A percentile compares a stretch with the other conserved stretches of the same genome.
Evolutionary conservation across 768 basidiomycete species (phyloP).

Genomic region (Trametes maxima): DNA sequence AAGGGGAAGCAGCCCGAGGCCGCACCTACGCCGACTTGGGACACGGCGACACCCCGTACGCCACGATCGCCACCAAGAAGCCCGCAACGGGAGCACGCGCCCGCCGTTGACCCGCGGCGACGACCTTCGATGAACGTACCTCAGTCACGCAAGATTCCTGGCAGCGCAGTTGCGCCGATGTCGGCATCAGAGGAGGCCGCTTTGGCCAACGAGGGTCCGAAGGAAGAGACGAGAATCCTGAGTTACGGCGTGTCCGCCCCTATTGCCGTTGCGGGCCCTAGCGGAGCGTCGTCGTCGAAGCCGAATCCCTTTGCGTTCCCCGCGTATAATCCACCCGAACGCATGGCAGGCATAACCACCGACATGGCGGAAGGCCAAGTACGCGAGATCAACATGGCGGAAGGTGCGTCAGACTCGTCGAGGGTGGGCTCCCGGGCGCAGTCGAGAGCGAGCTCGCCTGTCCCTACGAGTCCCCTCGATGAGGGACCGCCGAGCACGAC

Average conservation of each 20-base stretch:
- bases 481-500: neutral
- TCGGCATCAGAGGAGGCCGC: constrained; percentile 5
- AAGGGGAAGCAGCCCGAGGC: neutral
- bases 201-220: constrained; percentile 1
- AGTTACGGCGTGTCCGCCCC: constrained; percentile 11
- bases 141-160: neutral
- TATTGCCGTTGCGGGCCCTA: neutral
- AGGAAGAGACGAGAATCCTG: constrained; percentile 1
- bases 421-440: neutral
- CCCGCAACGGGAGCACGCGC: neutral
- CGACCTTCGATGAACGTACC: neutral
- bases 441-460: neutral
- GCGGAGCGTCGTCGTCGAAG: neutral
- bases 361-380: neutral
- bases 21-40: neutral
- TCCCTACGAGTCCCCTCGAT: neutral
- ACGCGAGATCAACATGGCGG: constrained; percentile 4
- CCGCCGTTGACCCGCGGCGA: neutral
- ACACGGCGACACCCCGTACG: neutral
- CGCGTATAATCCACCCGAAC: constrained; percentile 8
- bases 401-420: neutral
- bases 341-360: neutral
- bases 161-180: neutral
- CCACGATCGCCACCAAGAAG: constrained; percentile 3
- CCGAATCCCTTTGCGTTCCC: constrained; percentile 16